Evolutionary conservation across 2,329 filamentous ascomycete species (phyloP), one percentile per base, ranked within the genome.

Genomic region (Thielaviopsis ethacetica): DNA sequence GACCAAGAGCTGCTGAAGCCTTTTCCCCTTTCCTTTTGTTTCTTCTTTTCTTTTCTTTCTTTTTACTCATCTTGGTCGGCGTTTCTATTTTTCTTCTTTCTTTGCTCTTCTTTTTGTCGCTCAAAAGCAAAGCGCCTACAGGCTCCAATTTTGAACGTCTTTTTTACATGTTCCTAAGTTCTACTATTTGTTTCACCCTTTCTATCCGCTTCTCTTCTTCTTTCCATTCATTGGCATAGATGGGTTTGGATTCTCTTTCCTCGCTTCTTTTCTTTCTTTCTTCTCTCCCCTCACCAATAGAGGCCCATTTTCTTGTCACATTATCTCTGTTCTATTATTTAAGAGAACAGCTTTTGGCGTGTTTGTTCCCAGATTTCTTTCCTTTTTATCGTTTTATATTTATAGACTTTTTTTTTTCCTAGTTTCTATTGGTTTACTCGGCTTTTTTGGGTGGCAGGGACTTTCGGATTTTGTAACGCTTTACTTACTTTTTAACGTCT

Each of bases 1-100:
- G 7, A 84, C 81, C 22, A 84, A 81, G 71, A 82, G 77, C 67
- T 83, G 80, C 61, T 60, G 58, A 53, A 61, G 4, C 61, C 9
- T 17, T 27, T 27, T 51, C 49, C 9, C n/a, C 15, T 9, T 58
- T 59, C 63, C 62, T 54, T 62, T 51, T 53, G 57, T 58, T 60
- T 59, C 10, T 10, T 59, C 62, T 63, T 55, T 62, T 51, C 53
- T 57, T 58, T 61, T 59, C 21, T 27, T 21, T 38, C 21, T 15
- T 17, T 34, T 7, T 58, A 58, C 62, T 63, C 55, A 62, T 51
- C 54, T 59, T 57, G 60, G 59, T 34, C 44, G 19, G 26, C 22
- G 50, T 49, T 24, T 53, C 56, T 62, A 60, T 49, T 55, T 57
- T 62, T 63, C 56, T 66, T 51, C 53, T 61, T 61, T 62, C 60